Conservation (phyloP, 768 basidiomycete species). For the Naematelia encephala region DNA sequence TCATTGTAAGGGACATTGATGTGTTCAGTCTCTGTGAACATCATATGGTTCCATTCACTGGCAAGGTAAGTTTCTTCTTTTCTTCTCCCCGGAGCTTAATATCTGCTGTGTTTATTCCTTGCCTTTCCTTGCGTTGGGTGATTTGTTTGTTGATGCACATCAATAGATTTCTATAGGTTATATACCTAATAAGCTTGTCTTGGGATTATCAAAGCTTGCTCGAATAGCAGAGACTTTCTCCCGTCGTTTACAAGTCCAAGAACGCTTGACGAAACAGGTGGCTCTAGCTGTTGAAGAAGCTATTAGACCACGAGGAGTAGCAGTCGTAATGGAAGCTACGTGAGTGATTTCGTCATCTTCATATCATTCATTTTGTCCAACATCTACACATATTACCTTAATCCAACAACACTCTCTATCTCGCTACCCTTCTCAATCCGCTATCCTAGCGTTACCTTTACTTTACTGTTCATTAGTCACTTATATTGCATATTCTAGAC, state of each 20-base stretch:
- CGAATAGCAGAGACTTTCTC: slow-evolving; percentile 97
- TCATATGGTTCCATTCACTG: slow-evolving; percentile 95
- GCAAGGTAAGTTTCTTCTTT: slow-evolving; percentile 66
- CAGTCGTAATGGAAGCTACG: slow-evolving; percentile 99
- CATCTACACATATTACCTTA: neutral
- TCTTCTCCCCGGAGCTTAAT: neutral
- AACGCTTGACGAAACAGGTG: slow-evolving; percentile 94
- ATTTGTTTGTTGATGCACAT: neutral
- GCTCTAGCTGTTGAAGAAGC: slow-evolving; percentile 98
- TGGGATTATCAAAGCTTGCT: slow-evolving; percentile 93
- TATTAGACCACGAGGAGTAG: slow-evolving; percentile 93
- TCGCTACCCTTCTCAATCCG: neutral
- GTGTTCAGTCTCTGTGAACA: slow-evolving; percentile 97
- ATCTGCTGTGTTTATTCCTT: neutral
- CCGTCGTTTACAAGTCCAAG: slow-evolving; percentile 92
- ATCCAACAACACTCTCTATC: slow-evolving; percentile 10
- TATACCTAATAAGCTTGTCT: slow-evolving; percentile 89
- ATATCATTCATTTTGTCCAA: slow-evolving; percentile 1
- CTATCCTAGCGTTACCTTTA: neutral
- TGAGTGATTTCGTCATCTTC: slow-evolving; percentile 53
- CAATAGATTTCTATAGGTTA: slow-evolving; percentile 99
- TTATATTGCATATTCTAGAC: slow-evolving; percentile 55
- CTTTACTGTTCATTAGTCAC: neutral
- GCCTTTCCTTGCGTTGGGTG: neutral
- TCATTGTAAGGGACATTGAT: slow-evolving; percentile 94